A percentile compares a stretch with the other conserved stretches of the same genome.
These are phyloP conservation scores for Hibiscus syriacus DNA, from an alignment of 345 rosid genomes.

Conservation along the genomic window DNA sequence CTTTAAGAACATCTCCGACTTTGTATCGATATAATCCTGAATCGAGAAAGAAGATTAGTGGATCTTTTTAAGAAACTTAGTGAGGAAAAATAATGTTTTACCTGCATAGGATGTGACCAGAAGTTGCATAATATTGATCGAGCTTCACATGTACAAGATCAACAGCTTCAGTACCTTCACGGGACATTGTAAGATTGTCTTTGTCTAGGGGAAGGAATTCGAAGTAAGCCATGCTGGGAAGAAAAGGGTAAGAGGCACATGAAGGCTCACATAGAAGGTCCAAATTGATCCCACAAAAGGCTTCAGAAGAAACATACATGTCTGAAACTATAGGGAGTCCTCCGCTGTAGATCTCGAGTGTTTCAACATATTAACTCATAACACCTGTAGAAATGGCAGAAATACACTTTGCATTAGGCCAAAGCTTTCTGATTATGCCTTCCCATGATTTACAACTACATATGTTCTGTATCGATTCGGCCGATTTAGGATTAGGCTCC, in stretches of 20 bases:
- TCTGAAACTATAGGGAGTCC: neutral
- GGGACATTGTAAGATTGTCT: neutral
- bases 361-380: neutral
- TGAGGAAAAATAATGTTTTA: neutral
- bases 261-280: neutral
- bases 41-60: neutral
- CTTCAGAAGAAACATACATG: neutral
- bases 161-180: neutral
- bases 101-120: neutral
- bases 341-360: neutral
- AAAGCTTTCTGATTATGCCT: neutral
- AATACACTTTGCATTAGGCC: neutral
- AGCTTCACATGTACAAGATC: neutral
- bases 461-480: conserved; percentile 28
- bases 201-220: neutral
- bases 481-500: conserved; percentile 35
- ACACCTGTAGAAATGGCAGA: neutral
- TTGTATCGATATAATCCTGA: conserved; percentile 28
- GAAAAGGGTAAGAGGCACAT: neutral
- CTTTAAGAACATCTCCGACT: conserved; percentile 43
- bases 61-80: neutral
- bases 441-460: conserved; percentile 17
- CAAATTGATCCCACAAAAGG: neutral
- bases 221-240: neutral
- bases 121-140: neutral